Conservation (phyloP, 2,329 filamentous ascomycete species). For the Aaosphaeria arxii region DNA sequence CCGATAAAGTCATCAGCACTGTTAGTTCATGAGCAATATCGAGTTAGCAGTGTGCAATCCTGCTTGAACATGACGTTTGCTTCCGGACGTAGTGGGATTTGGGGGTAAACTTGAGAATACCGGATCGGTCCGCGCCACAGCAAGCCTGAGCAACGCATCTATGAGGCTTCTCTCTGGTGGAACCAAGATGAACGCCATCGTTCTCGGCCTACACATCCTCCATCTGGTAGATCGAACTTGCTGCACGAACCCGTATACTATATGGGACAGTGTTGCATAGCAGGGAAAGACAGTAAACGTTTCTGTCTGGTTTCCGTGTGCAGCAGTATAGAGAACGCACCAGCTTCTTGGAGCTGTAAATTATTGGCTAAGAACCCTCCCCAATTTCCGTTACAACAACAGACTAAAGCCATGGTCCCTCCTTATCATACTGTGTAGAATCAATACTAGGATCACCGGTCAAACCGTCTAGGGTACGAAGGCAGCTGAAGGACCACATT, state of each 20-base stretch:
- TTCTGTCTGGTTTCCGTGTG: background rate
- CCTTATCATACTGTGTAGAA: too few relatives aligned
- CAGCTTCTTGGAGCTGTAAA: background rate
- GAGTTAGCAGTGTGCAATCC: too few relatives aligned
- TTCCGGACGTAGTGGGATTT: too few relatives aligned
- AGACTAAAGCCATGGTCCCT: too few relatives aligned
- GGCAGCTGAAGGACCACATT: too few relatives aligned
- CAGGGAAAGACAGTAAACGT: background rate
- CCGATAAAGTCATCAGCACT: too few relatives aligned
- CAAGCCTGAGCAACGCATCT: background rate
- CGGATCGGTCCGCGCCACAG: conserved; percentile 5
- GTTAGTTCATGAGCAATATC: too few relatives aligned
- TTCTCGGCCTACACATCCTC: background rate
- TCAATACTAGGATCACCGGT: too few relatives aligned
- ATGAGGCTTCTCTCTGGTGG: conserved; percentile 1
- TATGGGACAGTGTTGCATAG: background rate
- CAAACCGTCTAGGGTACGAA: too few relatives aligned
- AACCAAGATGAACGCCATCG: background rate
- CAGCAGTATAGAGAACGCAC: background rate
- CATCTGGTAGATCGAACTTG: background rate
- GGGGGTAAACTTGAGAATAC: background rate
- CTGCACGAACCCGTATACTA: background rate
- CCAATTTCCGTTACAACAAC: too few relatives aligned
- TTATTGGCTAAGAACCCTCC: background rate
- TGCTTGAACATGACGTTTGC: too few relatives aligned